phyloP scores from a whole-genome alignment of 495 filamentous ascomycete species.

The Aspergillus panamensis region DNA sequence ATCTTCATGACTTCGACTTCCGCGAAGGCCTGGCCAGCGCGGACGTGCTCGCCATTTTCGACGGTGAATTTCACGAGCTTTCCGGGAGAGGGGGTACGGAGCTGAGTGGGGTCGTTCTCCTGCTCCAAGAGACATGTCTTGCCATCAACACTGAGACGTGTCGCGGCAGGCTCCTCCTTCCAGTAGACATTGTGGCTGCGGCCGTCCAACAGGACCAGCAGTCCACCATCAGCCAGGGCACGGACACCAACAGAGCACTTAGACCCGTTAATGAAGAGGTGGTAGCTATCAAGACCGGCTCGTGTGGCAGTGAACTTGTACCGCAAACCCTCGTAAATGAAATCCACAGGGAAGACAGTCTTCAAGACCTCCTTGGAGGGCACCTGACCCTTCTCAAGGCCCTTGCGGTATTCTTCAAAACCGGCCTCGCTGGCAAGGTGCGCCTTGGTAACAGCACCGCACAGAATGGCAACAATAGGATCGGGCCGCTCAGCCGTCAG shows the following conservation, averaged over 20 bases:
- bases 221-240: slow-evolving; percentile 86
- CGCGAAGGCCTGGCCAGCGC: slow-evolving; percentile 88
- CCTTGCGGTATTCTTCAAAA: slow-evolving; percentile 78
- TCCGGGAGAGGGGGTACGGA: slow-evolving; percentile 90
- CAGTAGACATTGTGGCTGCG: slow-evolving; percentile 98
- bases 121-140: slow-evolving; percentile 98
- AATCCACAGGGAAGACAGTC: slow-evolving; percentile 97
- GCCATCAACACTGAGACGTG: slow-evolving; percentile 91
- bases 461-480: slow-evolving; percentile 83
- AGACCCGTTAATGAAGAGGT: slow-evolving; percentile 98
- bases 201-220: slow-evolving; percentile 85
- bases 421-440: slow-evolving; percentile 87
- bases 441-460: slow-evolving; percentile 91
- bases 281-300: slow-evolving; percentile 90
- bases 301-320: slow-evolving; percentile 99
- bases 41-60: slow-evolving; percentile 93
- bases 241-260: slow-evolving; percentile 93
- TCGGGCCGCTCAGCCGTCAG: slow-evolving; percentile 95
- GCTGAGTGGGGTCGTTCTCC: slow-evolving; percentile 97
- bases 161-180: slow-evolving; percentile 97
- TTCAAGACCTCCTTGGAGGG: slow-evolving; percentile 94
- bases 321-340: slow-evolving; percentile 93
- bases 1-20: slow-evolving; percentile 99
- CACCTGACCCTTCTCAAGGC: slow-evolving; percentile 96
- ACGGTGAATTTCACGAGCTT: slow-evolving; percentile 99